Percentiles rank a stretch among this genome's conserved stretches.
Conservation (phyloP, 225 moss, liverwort and hornwort species). For the Pseudoscleropodium purum region DNA sequence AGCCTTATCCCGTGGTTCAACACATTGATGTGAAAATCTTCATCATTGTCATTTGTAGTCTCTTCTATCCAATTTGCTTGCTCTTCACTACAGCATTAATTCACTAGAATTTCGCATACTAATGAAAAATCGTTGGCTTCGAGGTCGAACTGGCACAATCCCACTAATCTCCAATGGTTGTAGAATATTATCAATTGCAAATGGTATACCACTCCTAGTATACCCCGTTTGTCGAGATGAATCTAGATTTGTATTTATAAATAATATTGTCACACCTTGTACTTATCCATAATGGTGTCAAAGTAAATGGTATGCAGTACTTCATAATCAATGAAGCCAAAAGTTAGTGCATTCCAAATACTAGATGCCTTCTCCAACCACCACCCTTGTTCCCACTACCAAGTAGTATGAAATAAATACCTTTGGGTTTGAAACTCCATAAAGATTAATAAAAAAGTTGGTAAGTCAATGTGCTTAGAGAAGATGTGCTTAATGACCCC, state of each 20-base stretch:
- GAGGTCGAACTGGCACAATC: fast-evolving
- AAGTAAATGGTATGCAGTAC: background rate
- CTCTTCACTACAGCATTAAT: too few species aligned
- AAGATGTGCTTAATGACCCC: fast-evolving
- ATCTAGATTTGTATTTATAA: too few species aligned
- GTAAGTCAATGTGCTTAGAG: fast-evolving
- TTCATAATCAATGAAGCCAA: fast-evolving
- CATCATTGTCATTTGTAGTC: too few species aligned
- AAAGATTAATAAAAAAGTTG: background rate
- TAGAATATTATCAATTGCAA: fast-evolving
- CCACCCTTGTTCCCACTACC: background rate
- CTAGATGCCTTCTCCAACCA: background rate
- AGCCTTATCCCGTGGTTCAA: too few species aligned
- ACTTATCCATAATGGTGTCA: background rate
- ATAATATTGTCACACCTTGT: too few species aligned
- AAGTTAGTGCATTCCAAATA: fast-evolving
- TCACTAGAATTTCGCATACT: too few species aligned
- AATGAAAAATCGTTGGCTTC: fast-evolving
- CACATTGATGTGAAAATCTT: too few species aligned
- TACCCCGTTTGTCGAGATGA: fast-evolving
- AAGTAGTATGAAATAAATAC: too few species aligned
- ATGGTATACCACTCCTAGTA: too few species aligned
- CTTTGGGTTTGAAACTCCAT: fast-evolving
- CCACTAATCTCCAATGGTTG: too few species aligned
- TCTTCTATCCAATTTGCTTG: too few species aligned